phyloP scores from a whole-genome alignment of 148 eudicot species.

The Amaranthus cruentus region DNA sequence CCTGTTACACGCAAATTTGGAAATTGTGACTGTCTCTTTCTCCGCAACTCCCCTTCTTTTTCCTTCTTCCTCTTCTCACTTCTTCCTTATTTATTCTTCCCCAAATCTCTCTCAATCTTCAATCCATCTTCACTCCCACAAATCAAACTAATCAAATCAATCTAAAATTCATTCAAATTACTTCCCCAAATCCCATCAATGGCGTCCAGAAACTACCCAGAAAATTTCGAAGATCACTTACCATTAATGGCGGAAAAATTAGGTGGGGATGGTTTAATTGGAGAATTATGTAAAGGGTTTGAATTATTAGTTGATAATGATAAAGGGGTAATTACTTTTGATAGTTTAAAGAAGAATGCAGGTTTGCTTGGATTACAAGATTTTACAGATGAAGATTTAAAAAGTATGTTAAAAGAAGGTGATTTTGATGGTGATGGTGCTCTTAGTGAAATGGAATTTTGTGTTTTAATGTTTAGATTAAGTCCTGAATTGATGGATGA shows the following conservation, averaged over 20 bases:
- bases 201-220: slow-evolving; percentile 16
- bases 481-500: slow-evolving; percentile 82
- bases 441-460: slow-evolving; percentile 74
- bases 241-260: slow-evolving; percentile 71
- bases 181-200: neutral
- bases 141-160: too few species aligned
- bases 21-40: slow-evolving; percentile 14
- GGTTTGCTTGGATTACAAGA: slow-evolving; percentile 53
- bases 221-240: slow-evolving; percentile 47
- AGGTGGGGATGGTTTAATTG: slow-evolving; percentile 72
- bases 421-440: slow-evolving; percentile 75
- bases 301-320: slow-evolving; percentile 48
- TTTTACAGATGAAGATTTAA: slow-evolving; percentile 50
- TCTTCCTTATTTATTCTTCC: neutral
- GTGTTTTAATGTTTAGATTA: slow-evolving; percentile 79
- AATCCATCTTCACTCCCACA: neutral
- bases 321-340: slow-evolving; percentile 67
- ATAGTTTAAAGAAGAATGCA: slow-evolving; percentile 64
- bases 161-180: neutral
- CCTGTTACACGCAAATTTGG: neutral
- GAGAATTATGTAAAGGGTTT: slow-evolving; percentile 78
- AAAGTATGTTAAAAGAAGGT: slow-evolving; percentile 60
- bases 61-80: too few species aligned
- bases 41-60: slow-evolving; percentile 19
- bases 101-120: too few species aligned